A percentile compares a stretch with the other conserved stretches of the same genome.
phyloP scores from a whole-genome alignment of 371 early-diverging fungal species.

The Funneliformis caledonium region DNA sequence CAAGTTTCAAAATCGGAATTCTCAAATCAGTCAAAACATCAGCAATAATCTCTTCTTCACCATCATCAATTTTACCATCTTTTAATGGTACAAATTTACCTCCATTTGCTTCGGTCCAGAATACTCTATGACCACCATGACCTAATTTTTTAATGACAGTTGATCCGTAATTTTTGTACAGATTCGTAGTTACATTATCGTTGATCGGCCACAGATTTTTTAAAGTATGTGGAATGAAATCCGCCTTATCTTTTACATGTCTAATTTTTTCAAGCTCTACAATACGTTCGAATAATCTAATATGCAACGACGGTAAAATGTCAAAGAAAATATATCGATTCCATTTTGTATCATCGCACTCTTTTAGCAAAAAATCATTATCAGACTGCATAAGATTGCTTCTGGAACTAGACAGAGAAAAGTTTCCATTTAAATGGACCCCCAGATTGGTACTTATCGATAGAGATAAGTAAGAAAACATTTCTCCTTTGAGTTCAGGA shows the following conservation, averaged over 20 bases:
- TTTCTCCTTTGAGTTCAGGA: neutral
- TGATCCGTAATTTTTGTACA: neutral
- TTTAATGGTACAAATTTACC: conserved; percentile 15
- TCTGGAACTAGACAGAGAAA: neutral
- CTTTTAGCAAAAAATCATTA: neutral
- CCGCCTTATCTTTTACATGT: neutral
- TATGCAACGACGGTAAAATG: conserved; percentile 29
- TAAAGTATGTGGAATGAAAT: neutral
- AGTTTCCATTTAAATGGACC: conserved; percentile 1
- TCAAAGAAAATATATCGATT: conserved; percentile 5
- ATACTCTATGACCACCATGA: neutral
- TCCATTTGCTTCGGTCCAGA: conserved; percentile 6
- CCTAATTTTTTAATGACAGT: neutral
- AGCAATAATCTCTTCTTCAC: neutral
- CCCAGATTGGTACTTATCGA: neutral
- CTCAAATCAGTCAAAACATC: neutral
- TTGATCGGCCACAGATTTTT: conserved; percentile 2
- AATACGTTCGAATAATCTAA: neutral
- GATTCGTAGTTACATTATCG: neutral
- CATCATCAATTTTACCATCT: neutral
- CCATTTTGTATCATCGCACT: neutral
- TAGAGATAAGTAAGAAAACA: neutral
- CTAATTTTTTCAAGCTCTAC: neutral
- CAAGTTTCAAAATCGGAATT: neutral
- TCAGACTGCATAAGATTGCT: neutral